A percentile compares a stretch with the other conserved stretches of the same genome.
Evolutionary conservation across 768 basidiomycete genomes (phyloP).

Genomic region (Termitomyces sp.): DNA sequence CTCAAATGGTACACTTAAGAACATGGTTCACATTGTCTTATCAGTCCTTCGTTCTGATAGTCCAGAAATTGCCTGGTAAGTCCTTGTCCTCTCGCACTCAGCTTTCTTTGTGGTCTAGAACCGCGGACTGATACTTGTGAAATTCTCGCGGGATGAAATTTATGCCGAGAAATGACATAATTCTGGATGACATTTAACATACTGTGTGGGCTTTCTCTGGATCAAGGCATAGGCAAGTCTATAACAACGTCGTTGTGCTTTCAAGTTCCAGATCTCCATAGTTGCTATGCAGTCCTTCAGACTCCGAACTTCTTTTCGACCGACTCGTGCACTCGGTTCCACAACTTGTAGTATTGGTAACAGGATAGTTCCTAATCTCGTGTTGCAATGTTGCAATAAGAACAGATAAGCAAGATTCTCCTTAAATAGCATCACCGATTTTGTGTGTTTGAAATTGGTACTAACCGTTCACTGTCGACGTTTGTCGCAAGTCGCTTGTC

Average conservation of each 20-base stretch:
- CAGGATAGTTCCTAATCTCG: neutral
- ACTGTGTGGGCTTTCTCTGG: neutral
- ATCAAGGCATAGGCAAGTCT: too few species aligned
- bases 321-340: neutral
- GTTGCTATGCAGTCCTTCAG: neutral
- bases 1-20: neutral
- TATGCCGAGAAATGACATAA: neutral
- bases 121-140: neutral
- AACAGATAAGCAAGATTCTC: neutral
- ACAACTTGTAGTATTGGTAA: neutral
- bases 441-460: too few species aligned
- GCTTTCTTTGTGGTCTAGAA: neutral
- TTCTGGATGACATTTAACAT: neutral
- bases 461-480: too few species aligned
- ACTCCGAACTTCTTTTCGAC: neutral
- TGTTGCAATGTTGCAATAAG: too few species aligned
- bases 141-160: neutral
- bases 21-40: neutral
- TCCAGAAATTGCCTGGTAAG: neutral
- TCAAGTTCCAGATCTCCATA: neutral
- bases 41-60: neutral
- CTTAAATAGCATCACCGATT: too few species aligned
- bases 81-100: neutral
- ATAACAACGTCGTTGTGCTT: neutral
- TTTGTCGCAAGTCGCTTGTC: too few species aligned